Conservation (phyloP, 2,329 filamentous ascomycete species). For the Dryadomyces quercivorus region DNA sequence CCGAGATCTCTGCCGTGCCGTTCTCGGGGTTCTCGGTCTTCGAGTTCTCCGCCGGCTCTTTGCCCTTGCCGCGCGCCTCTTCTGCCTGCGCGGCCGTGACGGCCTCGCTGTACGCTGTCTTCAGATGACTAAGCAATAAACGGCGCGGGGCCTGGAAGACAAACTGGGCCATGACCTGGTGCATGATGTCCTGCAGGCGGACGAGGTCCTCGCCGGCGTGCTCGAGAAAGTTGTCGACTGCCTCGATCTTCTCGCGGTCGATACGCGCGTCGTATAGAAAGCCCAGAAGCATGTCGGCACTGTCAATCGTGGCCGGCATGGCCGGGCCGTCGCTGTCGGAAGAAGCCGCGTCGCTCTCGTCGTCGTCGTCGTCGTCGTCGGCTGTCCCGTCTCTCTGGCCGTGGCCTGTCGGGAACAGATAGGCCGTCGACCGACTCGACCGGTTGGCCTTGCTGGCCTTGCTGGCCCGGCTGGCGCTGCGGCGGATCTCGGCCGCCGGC, state of each 20-base stretch:
- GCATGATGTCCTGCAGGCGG: constrained; percentile 65
- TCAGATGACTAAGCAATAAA: constrained; percentile 60
- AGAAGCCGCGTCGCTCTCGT: constrained; percentile 37
- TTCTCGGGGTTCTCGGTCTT: too few relatives aligned
- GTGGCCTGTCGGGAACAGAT: constrained; percentile 11
- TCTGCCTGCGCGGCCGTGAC: background rate
- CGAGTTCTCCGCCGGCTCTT: background rate
- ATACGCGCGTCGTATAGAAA: constrained; percentile 58
- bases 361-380: constrained; percentile 5
- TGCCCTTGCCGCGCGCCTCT: background rate
- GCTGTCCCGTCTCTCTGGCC: background rate
- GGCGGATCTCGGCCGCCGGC: constrained; percentile 32
- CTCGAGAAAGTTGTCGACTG: constrained; percentile 69
- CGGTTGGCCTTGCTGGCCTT: constrained; percentile 10
- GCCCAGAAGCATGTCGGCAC: constrained; percentile 57
- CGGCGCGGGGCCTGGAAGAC: constrained; percentile 81
- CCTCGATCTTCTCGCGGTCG: constrained; percentile 80
- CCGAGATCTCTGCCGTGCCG: background rate
- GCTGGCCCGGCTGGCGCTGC: constrained; percentile 26
- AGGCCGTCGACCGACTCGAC: constrained; percentile 3
- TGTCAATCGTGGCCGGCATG: constrained; percentile 33
- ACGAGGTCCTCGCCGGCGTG: constrained; percentile 63
- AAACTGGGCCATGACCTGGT: constrained; percentile 74
- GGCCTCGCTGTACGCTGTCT: constrained; percentile 41
- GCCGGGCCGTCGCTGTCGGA: constrained; percentile 23